Evolutionary conservation across 2,329 filamentous ascomycete genomes (phyloP).

Genomic region (Tolypocladium tundrense): DNA sequence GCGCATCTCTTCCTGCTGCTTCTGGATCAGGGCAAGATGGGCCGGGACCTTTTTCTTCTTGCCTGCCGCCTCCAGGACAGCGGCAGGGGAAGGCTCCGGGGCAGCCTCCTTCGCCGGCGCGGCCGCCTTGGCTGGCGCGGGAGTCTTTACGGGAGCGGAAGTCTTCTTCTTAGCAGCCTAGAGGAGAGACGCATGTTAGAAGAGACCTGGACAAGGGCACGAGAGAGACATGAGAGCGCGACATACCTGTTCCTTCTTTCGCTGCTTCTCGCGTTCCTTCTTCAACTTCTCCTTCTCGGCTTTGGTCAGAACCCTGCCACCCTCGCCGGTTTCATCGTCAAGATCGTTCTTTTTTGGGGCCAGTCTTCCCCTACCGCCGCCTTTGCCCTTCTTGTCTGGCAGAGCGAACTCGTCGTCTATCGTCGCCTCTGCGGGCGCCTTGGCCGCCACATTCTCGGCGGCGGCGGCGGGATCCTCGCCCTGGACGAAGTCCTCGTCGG

Average conservation of each 20-base stretch:
- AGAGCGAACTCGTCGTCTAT: conserved; percentile 79
- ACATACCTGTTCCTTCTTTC: conserved; percentile 89
- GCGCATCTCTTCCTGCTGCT: conserved; percentile 71
- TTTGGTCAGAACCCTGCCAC: conserved; percentile 77
- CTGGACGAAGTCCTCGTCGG: conserved; percentile 59
- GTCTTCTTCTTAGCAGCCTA: conserved; percentile 75
- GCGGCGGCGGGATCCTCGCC: conserved; percentile 42
- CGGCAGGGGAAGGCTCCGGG: conserved; percentile 29
- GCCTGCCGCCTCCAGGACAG: conserved; percentile 39
- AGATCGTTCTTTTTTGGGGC: conserved; percentile 33
- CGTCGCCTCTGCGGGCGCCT: conserved; percentile 70
- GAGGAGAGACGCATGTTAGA: conserved; percentile 4
- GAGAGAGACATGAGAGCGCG: neutral
- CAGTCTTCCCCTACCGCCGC: conserved; percentile 37
- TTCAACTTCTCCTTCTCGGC: conserved; percentile 97
- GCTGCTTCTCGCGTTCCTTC: conserved; percentile 96
- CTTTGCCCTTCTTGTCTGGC: conserved; percentile 67
- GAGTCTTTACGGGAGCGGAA: conserved; percentile 23
- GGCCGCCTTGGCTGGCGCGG: conserved; percentile 21
- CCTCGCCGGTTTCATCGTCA: conserved; percentile 41
- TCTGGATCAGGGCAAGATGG: conserved; percentile 62
- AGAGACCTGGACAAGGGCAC: neutral
- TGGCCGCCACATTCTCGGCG: conserved; percentile 36
- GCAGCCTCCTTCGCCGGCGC: conserved; percentile 32
- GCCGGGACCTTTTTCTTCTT: conserved; percentile 87